phyloP scores from a whole-genome alignment of 2,329 filamentous ascomycete species.

The Penicillium digitatum region DNA sequence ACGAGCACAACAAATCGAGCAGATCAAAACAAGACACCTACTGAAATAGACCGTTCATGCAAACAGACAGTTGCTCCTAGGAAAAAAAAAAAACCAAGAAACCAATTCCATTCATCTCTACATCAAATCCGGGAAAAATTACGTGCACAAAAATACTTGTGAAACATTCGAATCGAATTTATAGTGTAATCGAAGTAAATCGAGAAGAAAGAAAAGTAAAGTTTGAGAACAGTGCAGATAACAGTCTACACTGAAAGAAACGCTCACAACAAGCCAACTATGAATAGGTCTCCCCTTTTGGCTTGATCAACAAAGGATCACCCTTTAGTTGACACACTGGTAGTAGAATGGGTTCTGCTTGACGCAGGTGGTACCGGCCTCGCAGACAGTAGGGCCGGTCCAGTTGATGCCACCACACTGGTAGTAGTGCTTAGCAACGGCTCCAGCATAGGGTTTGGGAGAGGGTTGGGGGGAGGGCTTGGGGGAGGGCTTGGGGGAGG shows the following conservation, averaged over 20 bases:
- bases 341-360: conserved; percentile 38
- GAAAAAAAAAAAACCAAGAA: neutral
- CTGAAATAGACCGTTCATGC: too few species aligned
- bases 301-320: neutral
- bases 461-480: neutral
- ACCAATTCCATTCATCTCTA: neutral
- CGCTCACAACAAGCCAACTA: conserved; percentile 8
- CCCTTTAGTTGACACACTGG: conserved; percentile 32
- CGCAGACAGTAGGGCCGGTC: conserved; percentile 35
- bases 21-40: too few species aligned
- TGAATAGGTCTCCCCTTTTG: conserved; percentile 9
- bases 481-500: neutral
- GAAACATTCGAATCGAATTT: neutral
- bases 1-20: too few species aligned
- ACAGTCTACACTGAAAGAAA: conserved; percentile 7
- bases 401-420: conserved; percentile 40
- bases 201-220: conserved; percentile 11
- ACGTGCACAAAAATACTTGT: neutral
- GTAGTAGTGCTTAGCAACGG: conserved; percentile 21
- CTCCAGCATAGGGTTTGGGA: too few species aligned
- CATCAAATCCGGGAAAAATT: neutral
- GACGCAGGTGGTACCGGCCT: conserved; percentile 32
- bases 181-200: conserved; percentile 6
- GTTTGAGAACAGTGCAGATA: conserved; percentile 8
- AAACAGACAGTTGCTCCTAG: neutral